Base-by-base conservation (phyloP, 2,329 filamentous ascomycete species). In the Fusarium pseudocircinatum region DNA sequence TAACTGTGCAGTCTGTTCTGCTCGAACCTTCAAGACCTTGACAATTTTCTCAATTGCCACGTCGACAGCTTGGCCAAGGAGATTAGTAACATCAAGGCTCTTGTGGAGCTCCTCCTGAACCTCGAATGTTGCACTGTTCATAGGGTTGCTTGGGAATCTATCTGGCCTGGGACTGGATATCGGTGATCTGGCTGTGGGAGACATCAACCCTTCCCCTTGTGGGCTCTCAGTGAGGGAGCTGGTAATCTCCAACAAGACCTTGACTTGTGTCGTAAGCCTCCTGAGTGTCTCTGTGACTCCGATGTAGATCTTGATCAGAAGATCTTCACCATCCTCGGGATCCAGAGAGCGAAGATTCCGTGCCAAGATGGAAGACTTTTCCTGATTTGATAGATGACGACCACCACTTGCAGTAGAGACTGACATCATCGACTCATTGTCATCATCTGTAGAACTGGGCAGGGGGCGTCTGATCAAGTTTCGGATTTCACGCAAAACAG, bases 371-470 rank as follows among this genome's bases (percentile, higher is more conserved):
- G 93, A 91, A 1, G 95, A 97, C 79, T 96, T 98, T 74, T 98
- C 95, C 78, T 97, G 94, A 75, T 94, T 93, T 24, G 90, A 93
- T 46, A 92, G 84, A 71, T 91, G 89, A 66, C 89, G 89, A 34
- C 91, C 92, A 46, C 90, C 90, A 69, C 89, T 88, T 60, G 90
- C 85, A 2, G 96, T 98, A 7, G 95, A 97, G 2, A 91, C 88
- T 3, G 95, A 95, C 83, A 96, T 91, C 84, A 96, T 92, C 1
- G 95, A 97, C 80, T 96, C 94, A 69, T 92, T 94, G 79, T 99
- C 96, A 75, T 98, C 96, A 68, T 99, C 96, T 76, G 91, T 96
- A 16, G 96, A 97, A 78, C 95, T 97, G 2, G 96, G 96, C 43
- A 99, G 86, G 30, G 96, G 93, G 64, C 91, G 90, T 60, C 95